phyloP scores from a whole-genome alignment of 371 early-diverging fungal species.

The Apophysomyces variabilis region DNA sequence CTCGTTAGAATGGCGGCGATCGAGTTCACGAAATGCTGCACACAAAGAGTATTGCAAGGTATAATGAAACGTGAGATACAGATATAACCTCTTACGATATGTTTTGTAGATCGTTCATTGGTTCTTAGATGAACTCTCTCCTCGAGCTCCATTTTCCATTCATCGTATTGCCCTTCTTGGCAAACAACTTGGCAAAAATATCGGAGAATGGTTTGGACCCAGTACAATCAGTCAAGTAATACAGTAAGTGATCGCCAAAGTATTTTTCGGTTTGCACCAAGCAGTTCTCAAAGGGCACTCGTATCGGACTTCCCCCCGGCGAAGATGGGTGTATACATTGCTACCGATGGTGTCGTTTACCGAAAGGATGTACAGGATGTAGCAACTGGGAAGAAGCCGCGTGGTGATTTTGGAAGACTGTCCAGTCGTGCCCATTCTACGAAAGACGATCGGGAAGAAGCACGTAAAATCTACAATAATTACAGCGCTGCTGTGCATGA shows the following conservation, averaged over 20 bases:
- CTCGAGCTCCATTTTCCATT: conserved; percentile 86
- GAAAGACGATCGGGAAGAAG: conserved; percentile 30
- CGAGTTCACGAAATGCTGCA: conserved; percentile 32
- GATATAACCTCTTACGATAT: conserved; percentile 3
- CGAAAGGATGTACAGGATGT: conserved; percentile 58
- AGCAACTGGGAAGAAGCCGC: conserved; percentile 40
- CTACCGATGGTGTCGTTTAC: conserved; percentile 78
- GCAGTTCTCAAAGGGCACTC: conserved; percentile 56
- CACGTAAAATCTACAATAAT: conserved; percentile 37
- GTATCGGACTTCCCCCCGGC: conserved; percentile 67
- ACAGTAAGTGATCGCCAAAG: conserved; percentile 54
- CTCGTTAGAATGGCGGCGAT: conserved; percentile 58
- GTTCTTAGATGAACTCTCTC: conserved; percentile 84
- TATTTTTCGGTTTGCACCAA: conserved; percentile 7
- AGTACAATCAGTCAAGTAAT: conserved; percentile 90
- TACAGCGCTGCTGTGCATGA: conserved; percentile 15
- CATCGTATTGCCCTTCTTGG: conserved; percentile 91
- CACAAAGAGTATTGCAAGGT: conserved; percentile 54
- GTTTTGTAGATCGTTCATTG: conserved; percentile 69
- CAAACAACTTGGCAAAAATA: conserved; percentile 81
- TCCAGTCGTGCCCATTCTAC: conserved; percentile 12
- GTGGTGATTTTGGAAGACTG: conserved; percentile 41
- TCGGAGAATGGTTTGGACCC: conserved; percentile 98
- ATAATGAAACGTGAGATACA: conserved; percentile 17
- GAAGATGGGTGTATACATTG: conserved; percentile 70